Evolutionary conservation across 2,329 filamentous ascomycete genomes (phyloP), one percentile per base, ranked within the genome.

Genomic region (Byssochlamys sp.): DNA sequence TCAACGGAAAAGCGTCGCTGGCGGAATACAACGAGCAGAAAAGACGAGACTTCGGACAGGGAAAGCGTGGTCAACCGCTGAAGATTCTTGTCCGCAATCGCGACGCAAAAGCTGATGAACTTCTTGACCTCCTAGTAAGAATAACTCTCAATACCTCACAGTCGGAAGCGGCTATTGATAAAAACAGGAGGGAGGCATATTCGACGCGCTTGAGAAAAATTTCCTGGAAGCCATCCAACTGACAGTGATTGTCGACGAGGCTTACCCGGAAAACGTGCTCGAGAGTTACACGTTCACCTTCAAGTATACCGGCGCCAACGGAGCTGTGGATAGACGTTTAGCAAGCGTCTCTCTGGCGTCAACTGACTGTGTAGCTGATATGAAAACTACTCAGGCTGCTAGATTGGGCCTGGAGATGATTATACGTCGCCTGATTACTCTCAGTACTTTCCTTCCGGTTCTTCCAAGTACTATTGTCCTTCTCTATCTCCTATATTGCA

Each of bases 211-310:
- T 3, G 65, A 71, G 53, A 69, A 68, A 25, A 73, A 73, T 28
- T 67, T 72, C 26, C 70, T 81, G 3, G 70, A 73, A 28, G 73
- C 73, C 2, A 58, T 81, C n/a, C 75, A 80, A 58, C 61, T 81
- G 31, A 77, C 74, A 35, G 71, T 81, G 24, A 72, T 75, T 57
- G 69, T 73, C 29, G 69, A 76, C 59, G 69, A 69, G 24, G 61
- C 72, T 19, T 58, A 67, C 4, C 68, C 70, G 2, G 61, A 65
- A 6, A 65, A 75, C 29, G 71, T 80, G n/a, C 53, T 81, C 10
- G 79, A 81, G 64, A 73, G 71, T 3, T 81, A 81, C 63, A 78
- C 73, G 1, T 80, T 80, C 60, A 73, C 71, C 4, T 77, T 81
- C 63, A 72, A 73, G 24, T 80, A 80, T 60, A 58, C 61, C 60